Base-by-base conservation (phyloP, 352 stramenopile species). In the Phytophthora uliginosa region DNA sequence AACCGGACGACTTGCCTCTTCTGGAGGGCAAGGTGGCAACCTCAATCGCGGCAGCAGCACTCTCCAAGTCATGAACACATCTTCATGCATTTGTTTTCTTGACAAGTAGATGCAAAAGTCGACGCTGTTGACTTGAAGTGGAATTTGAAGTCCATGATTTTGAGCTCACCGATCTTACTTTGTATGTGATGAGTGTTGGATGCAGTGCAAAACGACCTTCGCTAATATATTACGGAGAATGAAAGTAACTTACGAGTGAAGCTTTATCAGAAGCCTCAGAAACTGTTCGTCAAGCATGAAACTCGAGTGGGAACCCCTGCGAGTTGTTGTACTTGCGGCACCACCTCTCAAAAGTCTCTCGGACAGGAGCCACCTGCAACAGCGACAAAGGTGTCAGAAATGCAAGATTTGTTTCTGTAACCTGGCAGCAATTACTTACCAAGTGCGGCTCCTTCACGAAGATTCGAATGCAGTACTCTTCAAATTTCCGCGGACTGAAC, bases 1-100 rank as follows among this genome's bases (percentile, higher is more conserved):
- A 90, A 55, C 59, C 83, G 1, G 87, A 96, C 52, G 89, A 95
- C 26, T 64, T 91, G 8, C 74, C 74, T 5, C 64, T 84, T 20
- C 54, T 96, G 51, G 87, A 96, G 42, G 73, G 73, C 33, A 96
- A 95, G 66, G 76, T 95, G 31, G 79, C 84, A 57, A 84, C 81
- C 40, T 75, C 72, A 1, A 70, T 92, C 12, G 73, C 86, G 5
- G 76, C 87, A 10, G 67, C 73, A 20, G 74, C 82, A 15, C 61
- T 90, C 2, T 71, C 64, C 13, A 91, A 88, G 61, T 50, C 77
- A 54, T 92, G 83, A 81, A 63, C 18, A 33, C 56, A 33, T 17
- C 13, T 24, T 65, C 55, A 47, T 56, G 45, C 17, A 18, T 59
- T 65, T 67, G 0, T 63, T 64, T 62, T 50, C 47, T 70, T 61